Percentiles rank a stretch among this genome's conserved stretches.
phyloP scores from a whole-genome alignment of 805 yeast species.

The Yarrowia porcina region DNA sequence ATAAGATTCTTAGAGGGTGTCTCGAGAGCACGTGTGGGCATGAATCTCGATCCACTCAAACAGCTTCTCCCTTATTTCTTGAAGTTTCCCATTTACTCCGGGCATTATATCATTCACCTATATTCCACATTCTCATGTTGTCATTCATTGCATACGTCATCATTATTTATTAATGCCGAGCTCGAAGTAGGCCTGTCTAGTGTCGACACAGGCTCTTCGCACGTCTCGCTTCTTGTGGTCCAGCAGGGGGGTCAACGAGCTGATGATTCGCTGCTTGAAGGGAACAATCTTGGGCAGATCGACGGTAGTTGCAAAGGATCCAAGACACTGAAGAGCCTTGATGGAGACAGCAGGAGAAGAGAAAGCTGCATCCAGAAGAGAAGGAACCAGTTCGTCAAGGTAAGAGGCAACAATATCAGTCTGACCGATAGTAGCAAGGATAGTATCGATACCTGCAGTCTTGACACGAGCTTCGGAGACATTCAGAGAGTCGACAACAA shows the following conservation, averaged over 20 bases:
- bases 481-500: constrained; percentile 62
- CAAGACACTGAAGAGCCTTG: constrained; percentile 56
- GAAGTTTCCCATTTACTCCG: too few species aligned
- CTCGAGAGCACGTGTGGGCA: too few species aligned
- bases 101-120: too few species aligned
- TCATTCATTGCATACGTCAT: not conserved
- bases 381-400: constrained; percentile 55
- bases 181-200: constrained; percentile 75
- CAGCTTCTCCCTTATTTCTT: too few species aligned
- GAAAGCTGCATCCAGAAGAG: constrained; percentile 43
- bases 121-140: too few species aligned
- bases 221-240: constrained; percentile 75
- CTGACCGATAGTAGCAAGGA: constrained; percentile 55
- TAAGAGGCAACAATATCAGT: constrained; percentile 52
- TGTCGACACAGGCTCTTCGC: constrained; percentile 71
- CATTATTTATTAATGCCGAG: constrained; percentile 31
- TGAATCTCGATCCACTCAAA: too few species aligned
- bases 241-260: constrained; percentile 49
- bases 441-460: constrained; percentile 58
- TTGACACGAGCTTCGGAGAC: constrained; percentile 50
- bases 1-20: too few species aligned
- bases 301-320: constrained; percentile 44
- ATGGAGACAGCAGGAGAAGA: constrained; percentile 53
- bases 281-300: constrained; percentile 47
- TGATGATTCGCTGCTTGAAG: constrained; percentile 50